A percentile compares a stretch with the other conserved stretches of the same genome.
Conservation (phyloP, 2,329 filamentous ascomycete species). For the Claviceps sp. region DNA sequence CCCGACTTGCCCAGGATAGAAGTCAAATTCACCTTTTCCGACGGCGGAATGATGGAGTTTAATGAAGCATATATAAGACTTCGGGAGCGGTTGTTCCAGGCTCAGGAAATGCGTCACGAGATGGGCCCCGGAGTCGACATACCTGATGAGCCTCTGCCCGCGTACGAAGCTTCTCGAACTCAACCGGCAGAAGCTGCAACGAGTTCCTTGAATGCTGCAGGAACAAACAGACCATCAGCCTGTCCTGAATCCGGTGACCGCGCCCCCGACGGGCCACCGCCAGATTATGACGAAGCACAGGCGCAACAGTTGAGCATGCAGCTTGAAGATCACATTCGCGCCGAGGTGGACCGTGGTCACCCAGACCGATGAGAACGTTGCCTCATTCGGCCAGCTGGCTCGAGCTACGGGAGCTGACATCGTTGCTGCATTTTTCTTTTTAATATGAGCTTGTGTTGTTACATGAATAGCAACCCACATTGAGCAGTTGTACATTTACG, state of each 20-base stretch:
- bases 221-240: constrained; percentile 18
- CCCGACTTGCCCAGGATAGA: constrained; percentile 59
- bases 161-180: constrained; percentile 53
- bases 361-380: constrained; percentile 14
- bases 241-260: constrained; percentile 23
- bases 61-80: constrained; percentile 70
- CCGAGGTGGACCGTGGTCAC: constrained; percentile 52
- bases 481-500: not conserved
- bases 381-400: not conserved
- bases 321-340: constrained; percentile 57
- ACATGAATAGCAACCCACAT: not conserved
- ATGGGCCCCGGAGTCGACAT: constrained; percentile 51
- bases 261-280: constrained; percentile 63
- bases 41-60: constrained; percentile 91
- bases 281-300: constrained; percentile 85
- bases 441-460: not conserved
- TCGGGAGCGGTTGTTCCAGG: constrained; percentile 71
- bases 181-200: constrained; percentile 17
- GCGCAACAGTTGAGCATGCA: constrained; percentile 46
- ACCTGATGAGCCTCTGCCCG: constrained; percentile 75
- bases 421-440: not conserved
- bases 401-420: not conserved
- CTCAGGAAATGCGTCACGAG: constrained; percentile 59
- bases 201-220: constrained; percentile 11
- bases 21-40: constrained; percentile 78